phyloP scores from a whole-genome alignment of 106 monocot species.

The Dendrobium chrysotoxum region DNA sequence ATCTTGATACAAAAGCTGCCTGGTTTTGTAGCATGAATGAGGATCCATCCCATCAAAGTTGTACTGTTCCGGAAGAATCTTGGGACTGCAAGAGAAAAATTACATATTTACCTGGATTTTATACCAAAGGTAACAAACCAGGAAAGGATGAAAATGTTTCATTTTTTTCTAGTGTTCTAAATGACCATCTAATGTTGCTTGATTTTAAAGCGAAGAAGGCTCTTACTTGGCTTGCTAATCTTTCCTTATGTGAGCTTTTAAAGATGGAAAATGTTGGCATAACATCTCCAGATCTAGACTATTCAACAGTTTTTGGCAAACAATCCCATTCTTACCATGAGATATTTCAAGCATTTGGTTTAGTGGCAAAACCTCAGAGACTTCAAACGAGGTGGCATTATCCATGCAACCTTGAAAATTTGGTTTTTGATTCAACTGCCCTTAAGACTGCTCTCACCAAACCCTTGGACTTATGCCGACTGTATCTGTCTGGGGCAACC shows the following conservation, averaged over 20 bases:
- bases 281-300: constrained; percentile 41
- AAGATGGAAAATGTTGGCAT: constrained; percentile 80
- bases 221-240: constrained; percentile 72
- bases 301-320: constrained; percentile 4
- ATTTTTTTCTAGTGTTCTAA: constrained; percentile 71
- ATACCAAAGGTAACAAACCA: constrained; percentile 48
- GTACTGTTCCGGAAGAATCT: constrained; percentile 60
- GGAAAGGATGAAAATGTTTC: constrained; percentile 69
- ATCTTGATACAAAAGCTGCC: constrained; percentile 47
- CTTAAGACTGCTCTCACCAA: constrained; percentile 79
- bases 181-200: constrained; percentile 54
- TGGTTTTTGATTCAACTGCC: constrained; percentile 72
- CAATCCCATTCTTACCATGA: constrained; percentile 43
- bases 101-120: constrained; percentile 89
- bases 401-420: constrained; percentile 71
- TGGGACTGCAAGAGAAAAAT: constrained; percentile 63
- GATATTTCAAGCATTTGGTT: constrained; percentile 88
- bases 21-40: constrained; percentile 98
- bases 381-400: constrained; percentile 58
- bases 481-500: constrained; percentile 86
- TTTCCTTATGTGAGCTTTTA: constrained; percentile 43
- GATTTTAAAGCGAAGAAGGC: constrained; percentile 66
- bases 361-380: constrained; percentile 59
- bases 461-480: constrained; percentile 50
- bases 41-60: constrained; percentile 58